Evolutionary conservation across 2,329 filamentous ascomycete genomes (phyloP), one percentile per base, ranked within the genome.

Genomic region (Colletotrichum orbiculare): DNA sequence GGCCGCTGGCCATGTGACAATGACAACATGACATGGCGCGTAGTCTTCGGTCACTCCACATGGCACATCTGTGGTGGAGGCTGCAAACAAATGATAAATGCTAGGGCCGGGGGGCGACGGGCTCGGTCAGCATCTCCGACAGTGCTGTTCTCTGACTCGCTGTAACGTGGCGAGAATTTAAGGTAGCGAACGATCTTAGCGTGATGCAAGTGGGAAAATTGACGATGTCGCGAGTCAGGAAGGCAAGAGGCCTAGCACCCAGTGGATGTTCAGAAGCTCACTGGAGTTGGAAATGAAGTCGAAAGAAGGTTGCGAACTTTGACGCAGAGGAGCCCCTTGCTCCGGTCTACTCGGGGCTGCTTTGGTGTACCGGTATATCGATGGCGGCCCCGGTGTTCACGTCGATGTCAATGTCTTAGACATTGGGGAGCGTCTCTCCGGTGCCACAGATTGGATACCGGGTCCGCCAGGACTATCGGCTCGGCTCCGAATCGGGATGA

Each of bases 161-260:
- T 3, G 25, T 25, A 25, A 50, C 56, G 50, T 50, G 35, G 55
- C 15, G 45, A 39, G 45, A 50, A 25, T 13, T 42, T 17, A 38
- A 46, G 39, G 46, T 45, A 62, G 60, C 41, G 60, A 46, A 57
- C 53, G 38, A 52, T 57, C 1, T 50, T 52, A 52, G 60, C 47
- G 53, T 52, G 46, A 33, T 38, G 34, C 4, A 12, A 13, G 38
- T 33, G 59, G 45, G 15, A 35, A 54, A 54, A 25, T 46, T 45
- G 46, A 48, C 57, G 52, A 56, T 65, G 35, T 13, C 58, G 52
- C 57, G 57, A 65, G 62, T 65, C 52, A 65, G 45, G 46, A 15
- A n/a, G 47, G 35, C 57, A 43, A 50, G 46, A 35, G 43, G 33
- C 4, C 2, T 6, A 11, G 41, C 10, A 10, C 34, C n/a, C 9